Evolutionary conservation across 1,284 basidiomycete genomes (phyloP), one percentile per base, ranked within the genome.

Genomic region (Omphalotus olearius): DNA sequence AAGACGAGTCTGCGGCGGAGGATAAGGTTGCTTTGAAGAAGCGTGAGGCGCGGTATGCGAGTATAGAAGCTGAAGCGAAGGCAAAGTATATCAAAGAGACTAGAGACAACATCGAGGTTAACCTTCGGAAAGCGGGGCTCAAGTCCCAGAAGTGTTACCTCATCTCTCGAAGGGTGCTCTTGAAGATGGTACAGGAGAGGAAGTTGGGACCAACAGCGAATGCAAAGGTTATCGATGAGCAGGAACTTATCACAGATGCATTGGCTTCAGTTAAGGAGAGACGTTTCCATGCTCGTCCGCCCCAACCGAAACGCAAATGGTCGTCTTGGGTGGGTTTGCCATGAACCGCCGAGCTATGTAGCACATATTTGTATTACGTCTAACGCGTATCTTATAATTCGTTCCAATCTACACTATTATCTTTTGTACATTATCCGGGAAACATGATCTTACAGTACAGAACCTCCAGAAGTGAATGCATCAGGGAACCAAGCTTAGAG

Each of bases 91-190:
- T 68, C 35, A 33, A 47, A 1, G 59, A 64, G 49, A 70, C 67
- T 1, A 55, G 51, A 16, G 52, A 50, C 23, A 66, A 55, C 7
- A 63, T 69, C 50, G 57, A 52, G 47, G 47, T 51, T 4, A 69
- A 70, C 56, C 55, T 69, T 25, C 7, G 23, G 38, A 55, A 47
- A 37, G 68, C 64, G 0, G 51, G 58, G 17, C 56, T 44, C 2
- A 23, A 70, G 7, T 59, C 64, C 16, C 60, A 67, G 37, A 59
- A 57, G 0, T 64, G 69, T 3, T 70, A 69, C 48, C 57, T 67
- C 6, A 54, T 68, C 37, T 67, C 66, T 2, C 30, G 30, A 23
- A 44, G 30, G 23, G 25, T 28, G 5, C 14, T 44, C 6, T 44
- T 57, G 61, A 49, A 59, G 49, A 35, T 52, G 50, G 3, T 52